Evolutionary conservation across 805 yeast genomes (phyloP), one percentile per base, ranked within the genome.

Genomic region (Groenewaldozyma tartarivorans): DNA sequence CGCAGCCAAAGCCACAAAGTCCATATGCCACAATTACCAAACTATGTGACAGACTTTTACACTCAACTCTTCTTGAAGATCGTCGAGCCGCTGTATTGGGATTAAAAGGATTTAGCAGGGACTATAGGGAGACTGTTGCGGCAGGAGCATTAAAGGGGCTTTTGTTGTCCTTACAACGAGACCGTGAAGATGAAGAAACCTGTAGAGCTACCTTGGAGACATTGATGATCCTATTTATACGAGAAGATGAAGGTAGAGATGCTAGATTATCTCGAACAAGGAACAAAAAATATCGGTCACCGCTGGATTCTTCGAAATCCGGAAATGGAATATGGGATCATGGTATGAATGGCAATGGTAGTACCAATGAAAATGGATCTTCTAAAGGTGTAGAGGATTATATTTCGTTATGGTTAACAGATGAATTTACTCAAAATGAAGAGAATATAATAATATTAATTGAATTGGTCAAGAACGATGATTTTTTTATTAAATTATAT

Each of bases 331-430:
- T n/a, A n/a, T n/a, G n/a, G n/a, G n/a, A n/a, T n/a, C n/a, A n/a
- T n/a, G n/a, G n/a, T n/a, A n/a, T n/a, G n/a, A 35, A 37, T 13
- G 30, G 33, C 15, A 7, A 19, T 13, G 3, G 26, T 11, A 17
- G 20, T 17, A 17, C 17, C 13, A 37, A 24, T 33, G 33, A 22
- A 13, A 20, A 32, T 11, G 27, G 81, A 49, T 85, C 88, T 0
- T 77, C 87, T 2, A 61, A 66, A 3, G 55, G 58, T 18, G 49
- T 63, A 2, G 74, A 77, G 9, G 97, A 88, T 56, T 94, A 86
- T 53, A 83, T 92, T 49, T 83, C 96, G 0, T 63, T 88, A 42
- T 88, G 96, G 95, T 83, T 92, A 24, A 86, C 97, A 0, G 98
- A 92, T 61, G 96, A 86, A 53, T 66, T 92, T 51, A 81, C 88